phyloP scores from a whole-genome alignment of 225 moss, liverwort and hornwort species.

The Bryoerythrophyllum caledonicum region DNA sequence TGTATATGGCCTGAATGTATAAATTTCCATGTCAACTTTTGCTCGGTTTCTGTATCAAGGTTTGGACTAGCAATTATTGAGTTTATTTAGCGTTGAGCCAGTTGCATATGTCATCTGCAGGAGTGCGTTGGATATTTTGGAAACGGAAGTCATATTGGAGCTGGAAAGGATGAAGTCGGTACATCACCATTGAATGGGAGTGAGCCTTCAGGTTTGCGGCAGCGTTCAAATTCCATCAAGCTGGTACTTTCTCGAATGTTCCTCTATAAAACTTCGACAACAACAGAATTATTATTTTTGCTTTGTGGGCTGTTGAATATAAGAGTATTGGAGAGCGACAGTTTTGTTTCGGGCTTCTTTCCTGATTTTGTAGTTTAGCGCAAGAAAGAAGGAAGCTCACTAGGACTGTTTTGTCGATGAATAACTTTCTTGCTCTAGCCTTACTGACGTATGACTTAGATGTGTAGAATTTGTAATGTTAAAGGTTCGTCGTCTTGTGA shows the following conservation, averaged over 20 bases:
- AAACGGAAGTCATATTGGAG: constrained; percentile 59
- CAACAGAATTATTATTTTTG: not conserved
- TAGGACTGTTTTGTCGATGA: constrained; percentile 2
- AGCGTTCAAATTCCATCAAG: constrained; percentile 41
- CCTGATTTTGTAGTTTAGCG: too few relatives aligned
- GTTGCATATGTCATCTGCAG: constrained; percentile 35
- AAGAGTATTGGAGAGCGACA: constrained; percentile 5
- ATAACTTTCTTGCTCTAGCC: not conserved
- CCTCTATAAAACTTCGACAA: not conserved
- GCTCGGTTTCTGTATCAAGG: constrained; percentile 15
- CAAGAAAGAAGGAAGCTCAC: too few relatives aligned
- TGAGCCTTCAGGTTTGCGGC: constrained; percentile 27
- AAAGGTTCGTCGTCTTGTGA: constrained; percentile 25
- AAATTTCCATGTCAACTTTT: not conserved
- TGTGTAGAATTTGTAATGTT: constrained; percentile 15
- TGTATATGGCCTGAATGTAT: not conserved
- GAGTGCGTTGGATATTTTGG: constrained; percentile 71
- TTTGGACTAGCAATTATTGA: constrained; percentile 6
- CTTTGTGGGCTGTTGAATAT: constrained; percentile 11
- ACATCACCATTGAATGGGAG: constrained; percentile 14
- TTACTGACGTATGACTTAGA: not conserved
- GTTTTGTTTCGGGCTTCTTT: too few relatives aligned
- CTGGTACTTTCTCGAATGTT: constrained; percentile 42
- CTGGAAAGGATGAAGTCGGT: constrained; percentile 26
- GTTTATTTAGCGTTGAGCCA: constrained; percentile 14